Evolutionary conservation across 352 stramenopile species (phyloP).

Genomic region (Pythium monospermum): DNA sequence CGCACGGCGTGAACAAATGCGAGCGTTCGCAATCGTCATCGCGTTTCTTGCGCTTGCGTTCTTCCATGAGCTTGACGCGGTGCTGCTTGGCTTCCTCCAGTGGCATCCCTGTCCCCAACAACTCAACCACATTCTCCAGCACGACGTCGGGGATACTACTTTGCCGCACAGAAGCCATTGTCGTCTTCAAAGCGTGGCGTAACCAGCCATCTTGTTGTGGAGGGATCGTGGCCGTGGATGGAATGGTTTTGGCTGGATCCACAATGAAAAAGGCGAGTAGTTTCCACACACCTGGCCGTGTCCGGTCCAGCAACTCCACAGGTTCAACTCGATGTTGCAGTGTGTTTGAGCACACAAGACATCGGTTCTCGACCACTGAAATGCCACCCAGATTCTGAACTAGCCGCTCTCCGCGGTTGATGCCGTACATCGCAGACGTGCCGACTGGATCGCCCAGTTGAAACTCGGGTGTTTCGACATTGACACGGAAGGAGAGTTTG

Average conservation of each 20-base stretch:
- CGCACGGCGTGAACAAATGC: slow-evolving; percentile 20
- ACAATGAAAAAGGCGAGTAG: slow-evolving; percentile 41
- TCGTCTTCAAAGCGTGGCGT: background rate
- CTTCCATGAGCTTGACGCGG: slow-evolving; percentile 22
- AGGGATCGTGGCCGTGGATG: slow-evolving; percentile 24
- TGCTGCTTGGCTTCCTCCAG: slow-evolving; percentile 21
- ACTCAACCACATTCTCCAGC: background rate
- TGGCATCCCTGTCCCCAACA: slow-evolving; percentile 18
- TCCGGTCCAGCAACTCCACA: slow-evolving; percentile 22
- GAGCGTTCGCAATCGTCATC: slow-evolving; percentile 15
- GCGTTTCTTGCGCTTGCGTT: slow-evolving; percentile 4
- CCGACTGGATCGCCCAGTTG: slow-evolving; percentile 15
- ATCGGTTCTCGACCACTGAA: slow-evolving; percentile 12
- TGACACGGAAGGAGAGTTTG: slow-evolving; percentile 24
- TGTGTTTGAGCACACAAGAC: slow-evolving; percentile 29
- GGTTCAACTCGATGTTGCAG: slow-evolving; percentile 27
- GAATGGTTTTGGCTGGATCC: slow-evolving; percentile 24
- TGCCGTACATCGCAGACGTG: slow-evolving; percentile 13
- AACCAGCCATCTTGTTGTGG: slow-evolving; percentile 27
- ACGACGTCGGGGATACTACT: slow-evolving; percentile 14
- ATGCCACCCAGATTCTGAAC: slow-evolving; percentile 16
- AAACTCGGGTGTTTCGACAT: slow-evolving; percentile 16
- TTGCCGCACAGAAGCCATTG: no score
- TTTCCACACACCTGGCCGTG: slow-evolving; percentile 24
- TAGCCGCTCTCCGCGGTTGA: slow-evolving; percentile 3